Evolutionary conservation across 257 asterid species (phyloP).

Genomic region (Plantago ovata): DNA sequence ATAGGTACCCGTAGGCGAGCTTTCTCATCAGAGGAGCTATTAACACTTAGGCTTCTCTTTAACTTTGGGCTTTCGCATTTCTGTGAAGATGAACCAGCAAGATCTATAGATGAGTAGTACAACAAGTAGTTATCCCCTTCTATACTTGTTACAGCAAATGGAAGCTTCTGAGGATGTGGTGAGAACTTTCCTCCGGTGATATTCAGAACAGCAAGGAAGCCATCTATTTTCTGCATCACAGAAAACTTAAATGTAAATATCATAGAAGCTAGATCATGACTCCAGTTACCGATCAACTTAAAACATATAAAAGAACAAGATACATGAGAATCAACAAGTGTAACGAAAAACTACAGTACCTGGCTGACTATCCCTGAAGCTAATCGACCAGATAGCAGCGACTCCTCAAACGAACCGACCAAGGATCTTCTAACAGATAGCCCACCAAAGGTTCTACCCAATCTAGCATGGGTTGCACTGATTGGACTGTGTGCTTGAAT

Average conservation of each 20-base stretch:
- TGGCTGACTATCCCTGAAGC: constrained; percentile 71
- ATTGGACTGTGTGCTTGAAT: constrained; percentile 33
- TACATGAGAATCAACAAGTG: constrained; percentile 10
- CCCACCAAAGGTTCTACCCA: constrained; percentile 58
- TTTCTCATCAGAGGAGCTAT: constrained; percentile 49
- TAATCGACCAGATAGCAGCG: constrained; percentile 83
- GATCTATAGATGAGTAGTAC: constrained; percentile 82
- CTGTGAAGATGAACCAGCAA: constrained; percentile 40
- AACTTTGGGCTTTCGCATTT: constrained; percentile 48
- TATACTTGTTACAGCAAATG: constrained; percentile 78
- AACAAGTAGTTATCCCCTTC: constrained; percentile 75
- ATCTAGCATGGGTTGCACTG: constrained; percentile 41
- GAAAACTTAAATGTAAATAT: neutral
- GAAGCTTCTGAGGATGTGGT: constrained; percentile 86
- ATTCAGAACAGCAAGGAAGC: constrained; percentile 83
- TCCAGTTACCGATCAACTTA: neutral
- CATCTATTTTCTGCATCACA: constrained; percentile 73
- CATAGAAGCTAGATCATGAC: no score
- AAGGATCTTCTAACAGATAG: constrained; percentile 72
- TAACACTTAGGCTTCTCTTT: constrained; percentile 65
- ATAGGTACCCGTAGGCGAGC: constrained; percentile 74
- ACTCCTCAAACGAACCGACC: constrained; percentile 95
- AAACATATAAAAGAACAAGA: constrained; percentile 5
- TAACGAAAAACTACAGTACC: constrained; percentile 27
- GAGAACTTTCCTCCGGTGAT: constrained; percentile 84